Percentiles rank a stretch among this genome's conserved stretches.
These are phyloP conservation scores for Linnemannia schmuckeri DNA, from an alignment of 192 early-diverging fungal genomes.

Conservation along the genomic window DNA sequence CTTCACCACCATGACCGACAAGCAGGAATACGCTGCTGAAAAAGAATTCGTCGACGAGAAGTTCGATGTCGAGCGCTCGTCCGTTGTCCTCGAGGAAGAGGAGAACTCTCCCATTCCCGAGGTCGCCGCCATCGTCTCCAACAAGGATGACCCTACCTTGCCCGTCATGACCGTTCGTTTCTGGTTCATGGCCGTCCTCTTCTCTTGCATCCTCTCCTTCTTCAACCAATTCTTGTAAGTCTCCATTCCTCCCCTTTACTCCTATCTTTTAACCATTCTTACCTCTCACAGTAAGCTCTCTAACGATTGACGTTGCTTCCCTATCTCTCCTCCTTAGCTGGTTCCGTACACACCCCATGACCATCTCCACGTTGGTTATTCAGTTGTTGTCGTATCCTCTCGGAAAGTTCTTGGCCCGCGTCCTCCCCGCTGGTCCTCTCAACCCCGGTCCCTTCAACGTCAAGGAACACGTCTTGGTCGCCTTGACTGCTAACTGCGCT, in stretches of 20 bases:
- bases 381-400: conserved; percentile 45
- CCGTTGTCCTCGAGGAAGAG: conserved; percentile 34
- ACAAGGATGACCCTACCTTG: conserved; percentile 57
- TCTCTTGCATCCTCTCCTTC: conserved; percentile 36
- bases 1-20: conserved; percentile 15
- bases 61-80: conserved; percentile 29
- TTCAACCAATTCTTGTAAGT: conserved; percentile 51
- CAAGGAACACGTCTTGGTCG: too few relatives aligned
- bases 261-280: background rate
- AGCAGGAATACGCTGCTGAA: conserved; percentile 23
- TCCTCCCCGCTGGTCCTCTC: conserved; percentile 67
- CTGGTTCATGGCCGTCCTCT: conserved; percentile 63
- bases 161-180: conserved; percentile 64
- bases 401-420: conserved; percentile 45
- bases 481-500: too few relatives aligned
- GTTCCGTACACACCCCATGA: conserved; percentile 45
- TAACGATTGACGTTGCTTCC: conserved; percentile 8
- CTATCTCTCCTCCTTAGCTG: background rate
- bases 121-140: conserved; percentile 52
- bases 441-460: conserved; percentile 66
- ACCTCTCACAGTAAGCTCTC: background rate
- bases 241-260: background rate
- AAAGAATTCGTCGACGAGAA: conserved; percentile 23
- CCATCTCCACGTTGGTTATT: conserved; percentile 46
- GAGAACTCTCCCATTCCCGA: conserved; percentile 54